Evolutionary conservation across 257 asterid species (phyloP).

Genomic region (Solanum acaule): DNA sequence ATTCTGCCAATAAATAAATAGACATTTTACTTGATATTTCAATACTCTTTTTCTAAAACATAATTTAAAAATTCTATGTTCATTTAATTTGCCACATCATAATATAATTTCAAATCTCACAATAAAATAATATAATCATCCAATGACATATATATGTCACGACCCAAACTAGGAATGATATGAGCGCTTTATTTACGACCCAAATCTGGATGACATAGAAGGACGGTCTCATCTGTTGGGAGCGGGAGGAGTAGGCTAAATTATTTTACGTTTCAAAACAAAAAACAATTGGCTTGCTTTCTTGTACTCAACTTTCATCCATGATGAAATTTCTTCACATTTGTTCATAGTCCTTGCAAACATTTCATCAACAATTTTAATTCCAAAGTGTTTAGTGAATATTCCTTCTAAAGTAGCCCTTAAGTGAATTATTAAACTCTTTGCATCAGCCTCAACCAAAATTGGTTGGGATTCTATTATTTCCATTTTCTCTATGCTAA

Average conservation of each 20-base stretch:
- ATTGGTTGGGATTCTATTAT: not conserved
- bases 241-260: not conserved
- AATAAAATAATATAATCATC: not conserved
- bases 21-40: not conserved
- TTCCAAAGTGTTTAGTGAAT: conserved; percentile 14
- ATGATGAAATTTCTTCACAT: not conserved
- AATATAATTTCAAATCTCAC: not conserved
- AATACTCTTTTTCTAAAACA: not conserved
- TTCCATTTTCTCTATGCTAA: conserved; percentile 32
- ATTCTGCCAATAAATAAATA: too few species aligned
- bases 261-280: conserved; percentile 1
- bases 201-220: not conserved
- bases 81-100: not conserved
- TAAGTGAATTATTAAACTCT: not conserved
- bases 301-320: not conserved
- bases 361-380: not conserved
- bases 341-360: conserved; percentile 2
- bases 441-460: not conserved
- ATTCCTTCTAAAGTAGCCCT: conserved; percentile 16
- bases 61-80: too few species aligned
- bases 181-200: not conserved
- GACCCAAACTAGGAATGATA: not conserved
- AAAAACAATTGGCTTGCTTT: conserved; percentile 5
- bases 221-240: not conserved
- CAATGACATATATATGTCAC: not conserved